A percentile compares a stretch with the other conserved stretches of the same genome.
phyloP scores from a whole-genome alignment of 140 eudicot genomes.

The Stevia rebaudiana region DNA sequence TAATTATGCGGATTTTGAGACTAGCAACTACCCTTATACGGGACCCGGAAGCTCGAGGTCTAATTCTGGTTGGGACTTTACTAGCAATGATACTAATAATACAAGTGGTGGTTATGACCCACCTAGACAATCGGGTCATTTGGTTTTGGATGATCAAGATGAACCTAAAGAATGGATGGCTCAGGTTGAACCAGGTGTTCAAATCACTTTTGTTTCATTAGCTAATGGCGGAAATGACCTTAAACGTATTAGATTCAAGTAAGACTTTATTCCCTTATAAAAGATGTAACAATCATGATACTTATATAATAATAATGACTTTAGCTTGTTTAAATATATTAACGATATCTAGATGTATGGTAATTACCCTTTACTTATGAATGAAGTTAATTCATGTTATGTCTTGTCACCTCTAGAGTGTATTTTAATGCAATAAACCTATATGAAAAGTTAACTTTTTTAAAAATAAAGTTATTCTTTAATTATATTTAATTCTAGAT shows the following conservation, averaged over 20 bases:
- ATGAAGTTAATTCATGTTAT: neutral
- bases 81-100: constrained; percentile 35
- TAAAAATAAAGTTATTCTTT: neutral
- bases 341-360: neutral
- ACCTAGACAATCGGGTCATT: constrained; percentile 56
- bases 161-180: constrained; percentile 95
- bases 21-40: constrained; percentile 44
- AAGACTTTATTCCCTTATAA: constrained; percentile 6
- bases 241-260: constrained; percentile 85
- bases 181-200: constrained; percentile 93
- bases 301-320: neutral
- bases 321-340: neutral
- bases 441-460: too few relatives aligned
- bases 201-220: constrained; percentile 74
- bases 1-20: constrained; percentile 58
- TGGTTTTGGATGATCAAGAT: constrained; percentile 68
- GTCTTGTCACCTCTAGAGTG: too few relatives aligned
- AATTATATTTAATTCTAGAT: neutral
- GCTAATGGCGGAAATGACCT: constrained; percentile 85
- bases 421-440: too few relatives aligned
- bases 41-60: constrained; percentile 71
- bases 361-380: neutral
- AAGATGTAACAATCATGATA: neutral
- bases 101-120: constrained; percentile 55
- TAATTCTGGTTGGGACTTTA: constrained; percentile 78